Evolutionary conservation across 148 eudicot genomes (phyloP).

Genomic region (Gaultheria prostrata): DNA sequence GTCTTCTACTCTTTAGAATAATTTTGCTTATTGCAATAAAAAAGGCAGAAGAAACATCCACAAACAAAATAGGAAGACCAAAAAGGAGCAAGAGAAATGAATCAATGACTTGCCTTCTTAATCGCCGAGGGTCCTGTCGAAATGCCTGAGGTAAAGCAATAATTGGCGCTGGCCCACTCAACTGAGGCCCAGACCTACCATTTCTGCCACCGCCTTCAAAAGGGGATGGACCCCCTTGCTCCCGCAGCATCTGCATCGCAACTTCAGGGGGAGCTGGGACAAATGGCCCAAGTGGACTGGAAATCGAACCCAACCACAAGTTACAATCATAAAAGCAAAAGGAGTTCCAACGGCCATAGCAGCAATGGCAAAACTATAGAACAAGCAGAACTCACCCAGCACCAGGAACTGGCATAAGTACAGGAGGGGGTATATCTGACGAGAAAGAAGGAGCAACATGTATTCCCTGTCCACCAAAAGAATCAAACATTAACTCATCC

Average conservation of each 20-base stretch:
- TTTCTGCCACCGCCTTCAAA: constrained; percentile 77
- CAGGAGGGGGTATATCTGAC: constrained; percentile 80
- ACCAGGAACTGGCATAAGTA: constrained; percentile 98
- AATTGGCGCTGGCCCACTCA: constrained; percentile 56
- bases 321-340: not conserved
- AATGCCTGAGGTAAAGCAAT: constrained; percentile 75
- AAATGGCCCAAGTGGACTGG: constrained; percentile 96
- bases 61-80: not conserved
- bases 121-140: constrained; percentile 91
- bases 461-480: constrained; percentile 75
- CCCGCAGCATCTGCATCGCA: constrained; percentile 90
- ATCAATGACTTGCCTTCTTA: constrained; percentile 59
- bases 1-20: not conserved
- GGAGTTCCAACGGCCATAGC: not conserved
- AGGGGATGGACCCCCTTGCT: constrained; percentile 82
- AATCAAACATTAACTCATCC: constrained; percentile 77
- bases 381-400: constrained; percentile 64
- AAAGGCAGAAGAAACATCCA: not conserved
- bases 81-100: not conserved
- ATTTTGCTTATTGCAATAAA: not conserved
- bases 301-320: constrained; percentile 19
- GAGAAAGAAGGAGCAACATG: constrained; percentile 64
- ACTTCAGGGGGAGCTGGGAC: constrained; percentile 99
- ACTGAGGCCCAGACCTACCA: constrained; percentile 51
- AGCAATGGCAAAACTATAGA: constrained; percentile 10